phyloP scores from a whole-genome alignment of 2,329 filamentous ascomycete species.

The Fusarium lateritium region DNA sequence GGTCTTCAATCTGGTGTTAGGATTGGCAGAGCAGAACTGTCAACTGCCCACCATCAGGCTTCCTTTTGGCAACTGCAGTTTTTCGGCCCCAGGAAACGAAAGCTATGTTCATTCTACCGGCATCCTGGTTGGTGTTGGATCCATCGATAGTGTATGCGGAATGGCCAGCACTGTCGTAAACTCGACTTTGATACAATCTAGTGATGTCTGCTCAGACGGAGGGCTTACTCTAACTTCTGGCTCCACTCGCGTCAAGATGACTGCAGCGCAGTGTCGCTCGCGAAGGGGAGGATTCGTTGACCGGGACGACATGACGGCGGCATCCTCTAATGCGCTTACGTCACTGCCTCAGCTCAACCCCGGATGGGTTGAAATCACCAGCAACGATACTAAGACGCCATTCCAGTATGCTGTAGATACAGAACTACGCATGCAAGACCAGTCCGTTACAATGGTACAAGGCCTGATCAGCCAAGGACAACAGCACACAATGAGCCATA shows the following conservation, averaged over 20 bases:
- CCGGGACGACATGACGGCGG: background rate
- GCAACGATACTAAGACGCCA: background rate
- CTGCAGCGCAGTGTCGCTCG: background rate
- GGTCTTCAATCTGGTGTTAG: too few relatives aligned
- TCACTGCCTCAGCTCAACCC: background rate
- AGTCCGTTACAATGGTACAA: background rate
- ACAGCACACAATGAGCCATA: constrained; percentile 1
- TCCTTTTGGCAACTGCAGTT: background rate
- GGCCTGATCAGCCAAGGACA: background rate
- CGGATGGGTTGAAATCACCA: background rate
- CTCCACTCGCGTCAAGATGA: background rate
- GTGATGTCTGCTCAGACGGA: background rate
- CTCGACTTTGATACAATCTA: background rate
- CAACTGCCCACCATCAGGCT: background rate
- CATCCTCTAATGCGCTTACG: background rate
- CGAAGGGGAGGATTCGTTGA: background rate
- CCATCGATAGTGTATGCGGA: background rate
- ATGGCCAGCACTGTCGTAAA: background rate
- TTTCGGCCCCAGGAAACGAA: background rate
- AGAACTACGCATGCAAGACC: background rate
- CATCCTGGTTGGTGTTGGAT: background rate
- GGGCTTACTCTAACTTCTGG: background rate
- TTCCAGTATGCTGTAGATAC: background rate
- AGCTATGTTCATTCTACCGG: background rate
- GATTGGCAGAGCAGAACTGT: background rate